Evolutionary conservation across 768 basidiomycete genomes (phyloP).

Genomic region (Kwoniella botswanensis): DNA sequence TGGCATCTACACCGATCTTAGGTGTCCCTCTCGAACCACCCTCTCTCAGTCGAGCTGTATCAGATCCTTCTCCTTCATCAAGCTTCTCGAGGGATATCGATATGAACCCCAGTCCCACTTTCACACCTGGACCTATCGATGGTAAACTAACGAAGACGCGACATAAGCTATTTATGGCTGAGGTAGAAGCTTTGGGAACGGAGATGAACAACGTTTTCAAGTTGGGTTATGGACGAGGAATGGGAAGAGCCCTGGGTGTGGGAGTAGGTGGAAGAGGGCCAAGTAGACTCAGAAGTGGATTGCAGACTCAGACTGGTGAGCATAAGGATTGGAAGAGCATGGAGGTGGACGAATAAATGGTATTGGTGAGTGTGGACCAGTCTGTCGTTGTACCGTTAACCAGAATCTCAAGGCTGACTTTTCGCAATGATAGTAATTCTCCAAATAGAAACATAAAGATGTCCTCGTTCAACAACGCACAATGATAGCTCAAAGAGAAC

Average conservation of each 20-base stretch:
- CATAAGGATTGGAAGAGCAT: slow-evolving; percentile 4
- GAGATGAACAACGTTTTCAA: slow-evolving; percentile 25
- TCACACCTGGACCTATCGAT: slow-evolving; percentile 20
- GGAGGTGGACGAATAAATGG: slow-evolving; percentile 15
- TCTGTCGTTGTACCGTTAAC: background rate
- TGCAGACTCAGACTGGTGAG: background rate
- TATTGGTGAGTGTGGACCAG: background rate
- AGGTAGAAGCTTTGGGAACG: slow-evolving; percentile 16
- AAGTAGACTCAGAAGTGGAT: slow-evolving; percentile 16
- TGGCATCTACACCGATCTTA: slow-evolving; percentile 10
- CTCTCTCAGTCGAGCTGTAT: background rate
- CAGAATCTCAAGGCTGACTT: background rate
- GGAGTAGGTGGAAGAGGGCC: slow-evolving; percentile 15
- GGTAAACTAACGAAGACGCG: slow-evolving; percentile 16
- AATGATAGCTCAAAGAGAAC: no score
- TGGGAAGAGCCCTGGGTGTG: slow-evolving; percentile 12
- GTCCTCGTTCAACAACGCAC: no score
- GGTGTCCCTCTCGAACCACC: slow-evolving; percentile 1
- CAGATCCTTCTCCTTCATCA: slow-evolving; percentile 5
- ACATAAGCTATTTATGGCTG: slow-evolving; percentile 16
- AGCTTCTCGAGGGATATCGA: slow-evolving; percentile 11
- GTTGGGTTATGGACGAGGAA: slow-evolving; percentile 21
- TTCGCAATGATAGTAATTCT: no score
- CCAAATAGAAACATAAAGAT: no score
- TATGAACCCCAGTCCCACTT: background rate